These are phyloP conservation scores for Sporothrix pallida DNA, from an alignment of 2,329 filamentous ascomycete species.

Conservation along the genomic window DNA sequence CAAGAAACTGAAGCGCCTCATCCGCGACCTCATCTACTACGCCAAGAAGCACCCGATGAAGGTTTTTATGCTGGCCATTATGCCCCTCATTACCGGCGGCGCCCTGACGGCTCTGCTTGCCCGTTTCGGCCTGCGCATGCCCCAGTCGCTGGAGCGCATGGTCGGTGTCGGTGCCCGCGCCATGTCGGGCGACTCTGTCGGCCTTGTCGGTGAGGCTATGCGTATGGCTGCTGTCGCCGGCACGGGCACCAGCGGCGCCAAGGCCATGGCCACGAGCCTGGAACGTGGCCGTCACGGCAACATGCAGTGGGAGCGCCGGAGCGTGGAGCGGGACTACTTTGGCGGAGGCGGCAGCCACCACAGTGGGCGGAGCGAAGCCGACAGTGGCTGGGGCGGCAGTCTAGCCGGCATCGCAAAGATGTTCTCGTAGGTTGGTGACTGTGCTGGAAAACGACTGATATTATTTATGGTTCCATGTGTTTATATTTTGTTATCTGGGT, in stretches of 20 bases:
- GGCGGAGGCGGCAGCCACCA: conserved; percentile 41
- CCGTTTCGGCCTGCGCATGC: conserved; percentile 79
- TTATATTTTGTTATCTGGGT: not conserved
- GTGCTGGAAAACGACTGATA: not conserved
- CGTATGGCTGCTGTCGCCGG: conserved; percentile 55
- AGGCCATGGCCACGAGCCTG: conserved; percentile 41
- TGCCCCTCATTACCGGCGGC: conserved; percentile 86
- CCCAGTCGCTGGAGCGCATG: conserved; percentile 65
- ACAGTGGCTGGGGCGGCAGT: conserved; percentile 43
- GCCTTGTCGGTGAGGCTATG: conserved; percentile 61
- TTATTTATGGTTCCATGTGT: not conserved
- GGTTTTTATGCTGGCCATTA: conserved; percentile 83
- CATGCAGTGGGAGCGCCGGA: conserved; percentile 49
- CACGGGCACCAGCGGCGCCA: conserved; percentile 34
- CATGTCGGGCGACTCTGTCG: conserved; percentile 54
- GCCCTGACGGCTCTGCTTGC: conserved; percentile 77
- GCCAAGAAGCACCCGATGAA: conserved; percentile 84
- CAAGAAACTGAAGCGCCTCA: conserved; percentile 75
- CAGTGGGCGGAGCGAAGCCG: conserved; percentile 39
- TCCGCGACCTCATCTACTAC: conserved; percentile 81
- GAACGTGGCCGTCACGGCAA: conserved; percentile 46
- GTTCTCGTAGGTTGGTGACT: conserved; percentile 27
- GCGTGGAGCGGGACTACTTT: conserved; percentile 48
- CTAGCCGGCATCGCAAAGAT: conserved; percentile 33
- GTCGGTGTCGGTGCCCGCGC: conserved; percentile 60